Evolutionary conservation across 805 yeast genomes (phyloP).

Genomic region (Blastobotrys muscicola): DNA sequence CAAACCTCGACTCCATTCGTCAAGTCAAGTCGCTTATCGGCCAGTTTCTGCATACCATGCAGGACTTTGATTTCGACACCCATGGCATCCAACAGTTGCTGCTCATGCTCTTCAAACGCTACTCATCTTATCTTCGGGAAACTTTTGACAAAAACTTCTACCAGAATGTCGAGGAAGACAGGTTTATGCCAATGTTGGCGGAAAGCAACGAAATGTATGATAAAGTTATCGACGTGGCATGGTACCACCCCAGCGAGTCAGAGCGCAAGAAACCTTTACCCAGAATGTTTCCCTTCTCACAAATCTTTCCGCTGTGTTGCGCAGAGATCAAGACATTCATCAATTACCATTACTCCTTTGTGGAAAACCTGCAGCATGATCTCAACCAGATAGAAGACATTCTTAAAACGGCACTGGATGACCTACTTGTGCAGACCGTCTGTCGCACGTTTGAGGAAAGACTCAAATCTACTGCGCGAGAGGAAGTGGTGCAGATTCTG

Average conservation of each 20-base stretch:
- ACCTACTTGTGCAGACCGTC: constrained; percentile 57
- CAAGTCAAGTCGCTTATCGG: constrained; percentile 59
- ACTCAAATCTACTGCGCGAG: constrained; percentile 67
- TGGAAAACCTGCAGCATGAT: constrained; percentile 53
- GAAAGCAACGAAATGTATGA: constrained; percentile 51
- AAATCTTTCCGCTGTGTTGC: constrained; percentile 80
- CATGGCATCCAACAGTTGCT: constrained; percentile 54
- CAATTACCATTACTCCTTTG: constrained; percentile 52
- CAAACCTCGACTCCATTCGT: constrained; percentile 29
- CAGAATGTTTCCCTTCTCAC: constrained; percentile 74
- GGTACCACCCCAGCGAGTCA: constrained; percentile 51
- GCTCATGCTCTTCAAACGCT: constrained; percentile 48
- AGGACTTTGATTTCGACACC: constrained; percentile 55
- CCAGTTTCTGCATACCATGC: constrained; percentile 64
- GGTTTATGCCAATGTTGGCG: constrained; percentile 78
- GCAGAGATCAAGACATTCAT: constrained; percentile 60
- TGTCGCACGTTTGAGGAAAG: constrained; percentile 52
- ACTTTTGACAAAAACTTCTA: constrained; percentile 55
- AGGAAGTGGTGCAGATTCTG: constrained; percentile 79
- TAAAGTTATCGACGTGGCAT: constrained; percentile 52
- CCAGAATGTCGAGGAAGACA: constrained; percentile 61
- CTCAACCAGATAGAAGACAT: constrained; percentile 51
- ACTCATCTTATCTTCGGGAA: constrained; percentile 44
- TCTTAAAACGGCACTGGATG: constrained; percentile 53
- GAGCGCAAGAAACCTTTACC: constrained; percentile 39